Evolutionary conservation across 2,329 filamentous ascomycete genomes (phyloP).

Genomic region (Stenocarpella maydis): DNA sequence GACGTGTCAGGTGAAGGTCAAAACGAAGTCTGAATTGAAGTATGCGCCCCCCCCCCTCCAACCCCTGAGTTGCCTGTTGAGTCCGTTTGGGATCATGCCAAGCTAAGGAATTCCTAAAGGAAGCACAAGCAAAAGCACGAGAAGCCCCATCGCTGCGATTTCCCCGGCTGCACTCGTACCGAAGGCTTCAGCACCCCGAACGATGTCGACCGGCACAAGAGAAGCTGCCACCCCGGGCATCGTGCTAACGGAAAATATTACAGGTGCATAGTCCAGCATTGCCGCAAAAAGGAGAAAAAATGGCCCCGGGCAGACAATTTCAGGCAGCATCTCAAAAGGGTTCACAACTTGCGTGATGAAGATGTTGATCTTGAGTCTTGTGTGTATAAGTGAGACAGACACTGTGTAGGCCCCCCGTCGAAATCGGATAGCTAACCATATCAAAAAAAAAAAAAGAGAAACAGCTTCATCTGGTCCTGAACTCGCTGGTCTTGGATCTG

Average conservation of each 20-base stretch:
- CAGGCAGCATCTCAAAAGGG: conserved; percentile 75
- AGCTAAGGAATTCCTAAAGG: conserved; percentile 54
- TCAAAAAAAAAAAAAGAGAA: conserved; percentile 9
- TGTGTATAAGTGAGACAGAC: conserved; percentile 42
- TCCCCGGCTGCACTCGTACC: conserved; percentile 62
- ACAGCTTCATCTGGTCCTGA: background rate
- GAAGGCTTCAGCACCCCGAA: conserved; percentile 82
- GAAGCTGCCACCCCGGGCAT: conserved; percentile 69
- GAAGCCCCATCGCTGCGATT: conserved; percentile 71
- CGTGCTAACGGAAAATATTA: conserved; percentile 60
- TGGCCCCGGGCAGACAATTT: conserved; percentile 92
- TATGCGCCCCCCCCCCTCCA: conserved; percentile 44
- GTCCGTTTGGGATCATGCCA: background rate
- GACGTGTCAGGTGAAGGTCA: conserved; percentile 52
- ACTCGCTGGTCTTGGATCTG: conserved; percentile 35
- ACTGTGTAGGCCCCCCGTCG: background rate
- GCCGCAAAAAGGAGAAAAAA: conserved; percentile 68
- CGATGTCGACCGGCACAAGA: conserved; percentile 81
- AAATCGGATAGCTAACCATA: background rate
- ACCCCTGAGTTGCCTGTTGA: background rate
- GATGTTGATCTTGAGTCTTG: conserved; percentile 52
- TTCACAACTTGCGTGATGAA: conserved; percentile 59
- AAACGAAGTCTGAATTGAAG: conserved; percentile 65
- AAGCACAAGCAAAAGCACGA: conserved; percentile 78
- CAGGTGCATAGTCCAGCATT: conserved; percentile 65